phyloP scores from a whole-genome alignment of 2,329 filamentous ascomycete species.

The Epichloe aotearoae region DNA sequence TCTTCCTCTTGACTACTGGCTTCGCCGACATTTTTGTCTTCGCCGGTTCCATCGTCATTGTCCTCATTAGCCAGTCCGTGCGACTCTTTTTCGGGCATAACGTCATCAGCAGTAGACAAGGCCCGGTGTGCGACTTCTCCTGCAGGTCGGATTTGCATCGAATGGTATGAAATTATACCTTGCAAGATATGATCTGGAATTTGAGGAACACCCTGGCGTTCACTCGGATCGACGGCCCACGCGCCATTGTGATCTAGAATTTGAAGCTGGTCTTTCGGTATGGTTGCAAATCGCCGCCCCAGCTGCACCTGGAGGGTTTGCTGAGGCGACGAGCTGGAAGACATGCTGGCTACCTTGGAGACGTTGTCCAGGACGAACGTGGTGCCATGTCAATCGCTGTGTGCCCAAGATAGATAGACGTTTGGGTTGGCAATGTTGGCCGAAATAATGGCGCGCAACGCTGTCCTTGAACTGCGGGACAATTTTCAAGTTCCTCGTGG shows the following conservation, averaged over 20 bases:
- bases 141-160: neutral
- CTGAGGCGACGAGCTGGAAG: constrained; percentile 11
- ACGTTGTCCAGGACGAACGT: neutral
- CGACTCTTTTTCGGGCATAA: neutral
- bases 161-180: constrained; percentile 14
- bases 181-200: constrained; percentile 24
- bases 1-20: neutral
- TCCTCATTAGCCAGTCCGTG: neutral
- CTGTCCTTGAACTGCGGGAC: no score
- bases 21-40: neutral
- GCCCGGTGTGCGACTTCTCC: neutral
- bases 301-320: constrained; percentile 14
- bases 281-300: constrained; percentile 15
- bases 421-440: no score
- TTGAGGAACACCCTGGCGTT: constrained; percentile 15
- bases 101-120: neutral
- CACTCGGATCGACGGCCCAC: constrained; percentile 21
- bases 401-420: neutral
- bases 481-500: no score
- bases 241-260: constrained; percentile 22
- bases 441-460: no score
- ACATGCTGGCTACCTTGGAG: constrained; percentile 11
- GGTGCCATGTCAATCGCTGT: neutral
- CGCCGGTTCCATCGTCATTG: neutral
- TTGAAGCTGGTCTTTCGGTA: constrained; percentile 26